Percentiles rank a stretch among this genome's conserved stretches.
These are phyloP conservation scores for Aspergillus amoenus DNA, from an alignment of 2,329 filamentous ascomycete genomes.

Conservation along the genomic window DNA sequence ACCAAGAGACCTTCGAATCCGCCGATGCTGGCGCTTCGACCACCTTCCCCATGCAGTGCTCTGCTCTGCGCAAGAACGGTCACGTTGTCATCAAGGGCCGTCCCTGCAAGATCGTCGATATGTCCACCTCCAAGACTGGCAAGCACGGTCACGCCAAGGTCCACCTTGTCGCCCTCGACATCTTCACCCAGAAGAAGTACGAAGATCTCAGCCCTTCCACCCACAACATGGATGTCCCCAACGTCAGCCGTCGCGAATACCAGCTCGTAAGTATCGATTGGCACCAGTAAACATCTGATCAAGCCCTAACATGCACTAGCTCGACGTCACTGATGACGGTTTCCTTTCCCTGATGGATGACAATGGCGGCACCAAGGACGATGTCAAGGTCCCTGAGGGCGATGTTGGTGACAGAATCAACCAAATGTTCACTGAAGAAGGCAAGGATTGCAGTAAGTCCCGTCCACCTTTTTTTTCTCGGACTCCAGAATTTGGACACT, in stretches of 20 bases:
- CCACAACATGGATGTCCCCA: slow-evolving; percentile 83
- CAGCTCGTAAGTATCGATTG: slow-evolving; percentile 71
- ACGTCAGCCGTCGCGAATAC: slow-evolving; percentile 87
- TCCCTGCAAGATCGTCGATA: slow-evolving; percentile 99
- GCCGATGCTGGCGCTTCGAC: slow-evolving; percentile 93
- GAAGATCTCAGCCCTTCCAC: slow-evolving; percentile 99
- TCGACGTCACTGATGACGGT: slow-evolving; percentile 89
- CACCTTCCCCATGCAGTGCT: slow-evolving; percentile 99
- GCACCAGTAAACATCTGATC: not conserved
- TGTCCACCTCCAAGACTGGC: slow-evolving; percentile 99
- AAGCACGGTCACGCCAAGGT: slow-evolving; percentile 99
- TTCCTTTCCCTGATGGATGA: slow-evolving; percentile 94
- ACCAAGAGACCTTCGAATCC: slow-evolving; percentile 81
- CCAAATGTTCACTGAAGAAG: slow-evolving; percentile 75
- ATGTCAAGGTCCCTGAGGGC: slow-evolving; percentile 88
- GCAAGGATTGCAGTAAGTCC: slow-evolving; percentile 88
- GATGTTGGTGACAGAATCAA: slow-evolving; percentile 85
- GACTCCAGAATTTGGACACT: not conserved
- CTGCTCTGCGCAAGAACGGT: slow-evolving; percentile 98
- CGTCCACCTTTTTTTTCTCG: not conserved
- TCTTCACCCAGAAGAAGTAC: slow-evolving; percentile 99
- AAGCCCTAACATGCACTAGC: slow-evolving; percentile 50
- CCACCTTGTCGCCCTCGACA: slow-evolving; percentile 95
- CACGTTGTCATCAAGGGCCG: slow-evolving; percentile 98
- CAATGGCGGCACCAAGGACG: slow-evolving; percentile 84